Evolutionary conservation across 1,284 basidiomycete species (phyloP).

Genomic region (Boletus mariae): DNA sequence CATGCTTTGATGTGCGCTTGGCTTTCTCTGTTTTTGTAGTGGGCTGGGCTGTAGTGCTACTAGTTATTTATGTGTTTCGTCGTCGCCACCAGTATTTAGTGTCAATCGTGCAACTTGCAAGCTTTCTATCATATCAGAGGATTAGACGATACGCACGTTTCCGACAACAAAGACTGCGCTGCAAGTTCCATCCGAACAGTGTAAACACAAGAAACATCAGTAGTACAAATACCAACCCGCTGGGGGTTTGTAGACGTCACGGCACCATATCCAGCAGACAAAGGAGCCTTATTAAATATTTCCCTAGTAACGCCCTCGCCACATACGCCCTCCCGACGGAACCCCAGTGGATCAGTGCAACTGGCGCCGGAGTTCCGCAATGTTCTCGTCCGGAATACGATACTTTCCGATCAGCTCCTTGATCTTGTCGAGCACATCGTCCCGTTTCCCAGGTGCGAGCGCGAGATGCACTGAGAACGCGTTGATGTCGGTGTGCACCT

Average conservation of each 20-base stretch:
- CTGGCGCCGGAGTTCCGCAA: not conserved
- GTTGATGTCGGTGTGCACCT: not conserved
- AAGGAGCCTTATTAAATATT: not conserved
- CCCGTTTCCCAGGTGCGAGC: not conserved
- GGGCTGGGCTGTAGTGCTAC: not conserved
- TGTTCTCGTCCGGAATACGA: not conserved
- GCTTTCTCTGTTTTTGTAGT: not conserved
- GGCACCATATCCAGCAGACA: not conserved
- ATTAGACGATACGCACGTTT: no score
- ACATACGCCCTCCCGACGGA: not conserved
- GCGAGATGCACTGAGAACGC: not conserved
- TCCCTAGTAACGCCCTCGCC: not conserved
- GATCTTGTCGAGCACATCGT: constrained; percentile 1
- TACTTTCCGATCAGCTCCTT: not conserved
- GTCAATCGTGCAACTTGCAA: no score
- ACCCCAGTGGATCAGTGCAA: not conserved
- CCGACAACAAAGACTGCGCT: no score
- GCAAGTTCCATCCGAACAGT: not conserved
- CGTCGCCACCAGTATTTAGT: no score
- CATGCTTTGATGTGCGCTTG: constrained; percentile 13
- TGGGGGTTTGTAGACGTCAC: not conserved
- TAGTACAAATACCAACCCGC: not conserved
- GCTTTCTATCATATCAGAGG: no score
- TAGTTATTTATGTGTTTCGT: not conserved
- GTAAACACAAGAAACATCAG: not conserved